phyloP scores from a whole-genome alignment of 352 stramenopile species.

The Pilasporangium apinafurcum region DNA sequence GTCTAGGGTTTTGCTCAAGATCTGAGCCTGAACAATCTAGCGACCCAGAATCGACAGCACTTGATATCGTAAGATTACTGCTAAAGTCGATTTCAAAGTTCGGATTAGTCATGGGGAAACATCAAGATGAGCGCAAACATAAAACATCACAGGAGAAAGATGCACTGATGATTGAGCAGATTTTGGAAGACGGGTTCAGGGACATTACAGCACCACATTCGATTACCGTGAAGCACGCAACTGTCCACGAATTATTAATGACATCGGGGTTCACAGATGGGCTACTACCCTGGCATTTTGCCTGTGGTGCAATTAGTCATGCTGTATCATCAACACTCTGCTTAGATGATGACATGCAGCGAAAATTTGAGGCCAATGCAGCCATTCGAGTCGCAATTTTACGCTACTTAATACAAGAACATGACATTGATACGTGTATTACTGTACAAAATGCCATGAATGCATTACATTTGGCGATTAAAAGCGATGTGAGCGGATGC shows the following conservation, averaged over 20 bases:
- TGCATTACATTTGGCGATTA: constrained; percentile 36
- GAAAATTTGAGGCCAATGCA: constrained; percentile 29
- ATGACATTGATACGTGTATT: constrained; percentile 22
- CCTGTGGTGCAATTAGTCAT: constrained; percentile 45
- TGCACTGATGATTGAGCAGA: constrained; percentile 42
- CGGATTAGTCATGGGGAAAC: constrained; percentile 16
- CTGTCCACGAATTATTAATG: constrained; percentile 19
- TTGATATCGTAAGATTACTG: constrained; percentile 27
- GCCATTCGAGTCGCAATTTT: constrained; percentile 30
- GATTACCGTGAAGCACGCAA: constrained; percentile 30
- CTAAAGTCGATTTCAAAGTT: constrained; percentile 16
- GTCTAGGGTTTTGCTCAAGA: constrained; percentile 46
- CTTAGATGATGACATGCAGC: constrained; percentile 42
- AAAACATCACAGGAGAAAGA: constrained; percentile 42
- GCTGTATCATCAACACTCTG: constrained; percentile 23
- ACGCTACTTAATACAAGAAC: constrained; percentile 18
- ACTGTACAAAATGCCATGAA: constrained; percentile 25
- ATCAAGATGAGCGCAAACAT: constrained; percentile 51
- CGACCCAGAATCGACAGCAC: background rate
- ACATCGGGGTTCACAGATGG: constrained; percentile 17
- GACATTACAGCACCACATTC: constrained; percentile 21
- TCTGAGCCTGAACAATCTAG: constrained; percentile 9
- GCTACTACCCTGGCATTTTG: constrained; percentile 55
- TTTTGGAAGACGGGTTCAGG: constrained; percentile 36
- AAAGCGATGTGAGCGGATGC: constrained; percentile 36